Evolutionary conservation across 768 basidiomycete species (phyloP).

Genomic region (Gymnopilus dilepis): DNA sequence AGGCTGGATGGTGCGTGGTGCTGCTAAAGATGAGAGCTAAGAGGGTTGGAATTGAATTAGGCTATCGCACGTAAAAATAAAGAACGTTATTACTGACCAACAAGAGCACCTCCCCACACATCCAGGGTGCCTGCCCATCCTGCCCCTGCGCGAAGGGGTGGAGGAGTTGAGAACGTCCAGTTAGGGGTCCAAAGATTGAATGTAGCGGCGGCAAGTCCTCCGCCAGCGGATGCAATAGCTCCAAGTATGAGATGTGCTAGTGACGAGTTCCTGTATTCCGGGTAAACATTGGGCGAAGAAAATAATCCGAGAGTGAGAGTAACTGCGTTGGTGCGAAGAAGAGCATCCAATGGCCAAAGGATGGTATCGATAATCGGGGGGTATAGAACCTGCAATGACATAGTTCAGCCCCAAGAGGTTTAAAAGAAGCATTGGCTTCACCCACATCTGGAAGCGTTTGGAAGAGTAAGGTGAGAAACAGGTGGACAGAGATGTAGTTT

Average conservation of each 20-base stretch:
- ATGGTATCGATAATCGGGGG: constrained; percentile 44
- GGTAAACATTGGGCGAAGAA: constrained; percentile 36
- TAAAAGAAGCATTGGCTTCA: constrained; percentile 9
- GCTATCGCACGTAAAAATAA: background rate
- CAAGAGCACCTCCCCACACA: constrained; percentile 56
- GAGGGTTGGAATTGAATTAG: background rate
- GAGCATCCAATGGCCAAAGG: constrained; percentile 55
- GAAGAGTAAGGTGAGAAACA: constrained; percentile 49
- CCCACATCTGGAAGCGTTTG: constrained; percentile 42
- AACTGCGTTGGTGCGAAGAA: constrained; percentile 50
- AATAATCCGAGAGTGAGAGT: constrained; percentile 42
- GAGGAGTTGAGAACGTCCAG: constrained; percentile 54
- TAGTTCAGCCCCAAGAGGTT: constrained; percentile 2
- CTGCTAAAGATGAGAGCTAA: constrained; percentile 38
- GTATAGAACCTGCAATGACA: constrained; percentile 32
- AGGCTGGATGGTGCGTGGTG: constrained; percentile 37
- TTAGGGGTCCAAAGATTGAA: constrained; percentile 46
- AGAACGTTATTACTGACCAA: constrained; percentile 32
- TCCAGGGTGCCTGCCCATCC: constrained; percentile 49
- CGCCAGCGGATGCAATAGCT: constrained; percentile 51
- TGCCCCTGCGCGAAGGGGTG: constrained; percentile 45
- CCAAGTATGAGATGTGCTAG: constrained; percentile 54
- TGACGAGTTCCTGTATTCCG: constrained; percentile 42
- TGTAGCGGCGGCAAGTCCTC: constrained; percentile 49
- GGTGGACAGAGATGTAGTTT: constrained; percentile 53